Conservation (phyloP, 2,329 filamentous ascomycete genomes). For the Microcyclospora pomicola region DNA sequence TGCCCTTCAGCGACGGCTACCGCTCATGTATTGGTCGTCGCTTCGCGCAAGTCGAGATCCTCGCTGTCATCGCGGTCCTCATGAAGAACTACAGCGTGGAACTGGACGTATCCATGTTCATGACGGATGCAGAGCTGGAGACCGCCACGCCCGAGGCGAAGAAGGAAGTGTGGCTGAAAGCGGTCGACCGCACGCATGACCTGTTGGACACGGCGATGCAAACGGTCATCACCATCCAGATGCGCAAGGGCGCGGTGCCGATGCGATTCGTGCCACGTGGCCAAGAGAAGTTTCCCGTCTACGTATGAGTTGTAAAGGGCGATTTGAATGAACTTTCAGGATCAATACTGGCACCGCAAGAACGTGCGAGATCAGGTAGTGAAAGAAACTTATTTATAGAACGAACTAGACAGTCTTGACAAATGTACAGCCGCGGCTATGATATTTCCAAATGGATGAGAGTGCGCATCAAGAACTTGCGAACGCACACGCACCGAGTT, state of each 20-base stretch:
- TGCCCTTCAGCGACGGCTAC: conserved; percentile 43
- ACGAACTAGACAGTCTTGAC: too few relatives aligned
- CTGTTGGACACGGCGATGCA: conserved; percentile 42
- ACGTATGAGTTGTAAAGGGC: not conserved
- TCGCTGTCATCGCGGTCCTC: conserved; percentile 39
- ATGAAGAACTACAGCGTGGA: conserved; percentile 51
- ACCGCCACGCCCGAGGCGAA: conserved; percentile 34
- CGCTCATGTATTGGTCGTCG: conserved; percentile 41
- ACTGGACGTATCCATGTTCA: conserved; percentile 44
- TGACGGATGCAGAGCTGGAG: conserved; percentile 29
- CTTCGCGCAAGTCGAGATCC: conserved; percentile 44
- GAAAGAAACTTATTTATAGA: too few relatives aligned
- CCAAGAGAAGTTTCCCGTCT: conserved; percentile 45
- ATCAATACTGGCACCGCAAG: too few relatives aligned
- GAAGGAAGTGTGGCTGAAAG: conserved; percentile 45
- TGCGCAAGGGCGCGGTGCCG: conserved; percentile 49
- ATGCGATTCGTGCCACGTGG: conserved; percentile 56
- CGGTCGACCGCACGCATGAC: conserved; percentile 40
- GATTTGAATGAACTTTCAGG: too few relatives aligned
- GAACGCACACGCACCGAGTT: conserved; percentile 61
- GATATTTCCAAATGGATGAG: too few relatives aligned
- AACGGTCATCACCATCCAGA: conserved; percentile 58
- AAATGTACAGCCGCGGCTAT: too few relatives aligned
- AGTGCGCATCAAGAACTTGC: conserved; percentile 19
- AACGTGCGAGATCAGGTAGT: too few relatives aligned